Evolutionary conservation across 306 rosid genomes (phyloP).

Genomic region (Acacia crassicarpa): DNA sequence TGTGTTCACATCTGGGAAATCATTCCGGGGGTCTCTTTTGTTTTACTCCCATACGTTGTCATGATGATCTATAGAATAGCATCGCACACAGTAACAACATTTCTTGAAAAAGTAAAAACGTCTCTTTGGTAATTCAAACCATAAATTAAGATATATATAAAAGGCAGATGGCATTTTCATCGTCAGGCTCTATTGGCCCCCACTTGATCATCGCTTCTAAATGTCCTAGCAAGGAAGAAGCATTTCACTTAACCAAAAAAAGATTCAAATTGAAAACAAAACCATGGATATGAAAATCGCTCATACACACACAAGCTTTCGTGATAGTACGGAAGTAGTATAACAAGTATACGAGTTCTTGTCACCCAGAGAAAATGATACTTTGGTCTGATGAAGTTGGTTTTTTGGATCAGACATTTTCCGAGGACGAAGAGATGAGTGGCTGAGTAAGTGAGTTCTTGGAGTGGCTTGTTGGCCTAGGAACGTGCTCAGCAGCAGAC

Average conservation of each 20-base stretch:
- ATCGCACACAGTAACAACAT: not conserved
- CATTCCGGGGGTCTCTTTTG: slow-evolving; percentile 15
- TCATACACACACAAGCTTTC: slow-evolving; percentile 62
- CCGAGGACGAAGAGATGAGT: slow-evolving; percentile 78
- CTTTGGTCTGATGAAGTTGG: not conserved
- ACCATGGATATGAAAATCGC: slow-evolving; percentile 20
- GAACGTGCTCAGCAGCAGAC: slow-evolving; percentile 59
- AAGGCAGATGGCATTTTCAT: slow-evolving; percentile 43
- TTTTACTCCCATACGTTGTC: slow-evolving; percentile 13
- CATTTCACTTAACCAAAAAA: slow-evolving; percentile 31
- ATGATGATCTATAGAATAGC: slow-evolving; percentile 2
- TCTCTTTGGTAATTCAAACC: slow-evolving; percentile 54
- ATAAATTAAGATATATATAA: slow-evolving; percentile 41
- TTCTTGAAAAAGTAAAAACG: not conserved
- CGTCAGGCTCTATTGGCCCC: slow-evolving; percentile 41
- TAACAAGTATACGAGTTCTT: not conserved
- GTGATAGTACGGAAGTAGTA: slow-evolving; percentile 35
- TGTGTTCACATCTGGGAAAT: slow-evolving; percentile 4
- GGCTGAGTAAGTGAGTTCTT: slow-evolving; percentile 79
- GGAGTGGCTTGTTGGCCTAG: slow-evolving; percentile 55
- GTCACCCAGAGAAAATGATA: not conserved
- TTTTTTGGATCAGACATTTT: slow-evolving; percentile 52
- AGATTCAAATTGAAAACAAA: not conserved
- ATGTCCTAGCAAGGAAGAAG: slow-evolving; percentile 43
- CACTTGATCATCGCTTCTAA: slow-evolving; percentile 36